phyloP scores from a whole-genome alignment of 2,329 filamentous ascomycete species.

The Neobulgaria alba region DNA sequence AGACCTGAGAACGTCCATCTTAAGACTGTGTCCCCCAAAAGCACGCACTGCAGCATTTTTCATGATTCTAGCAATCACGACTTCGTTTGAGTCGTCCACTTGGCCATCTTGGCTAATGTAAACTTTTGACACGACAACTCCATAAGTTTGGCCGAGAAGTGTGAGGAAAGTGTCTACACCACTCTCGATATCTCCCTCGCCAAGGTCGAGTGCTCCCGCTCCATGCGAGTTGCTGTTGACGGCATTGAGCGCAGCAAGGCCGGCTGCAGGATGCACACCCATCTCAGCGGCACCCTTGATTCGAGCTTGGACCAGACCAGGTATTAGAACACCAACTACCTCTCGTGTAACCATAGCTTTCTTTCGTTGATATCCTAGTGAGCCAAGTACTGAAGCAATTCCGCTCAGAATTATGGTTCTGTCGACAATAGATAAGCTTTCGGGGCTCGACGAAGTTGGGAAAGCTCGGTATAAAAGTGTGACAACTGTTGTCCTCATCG shows the following conservation, averaged over 20 bases:
- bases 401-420: conserved; percentile 73
- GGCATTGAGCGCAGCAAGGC: conserved; percentile 63
- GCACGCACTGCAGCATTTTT: conserved; percentile 48
- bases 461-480: conserved; percentile 60
- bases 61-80: conserved; percentile 48
- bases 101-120: conserved; percentile 4
- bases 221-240: conserved; percentile 41
- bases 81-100: conserved; percentile 41
- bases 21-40: conserved; percentile 73
- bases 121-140: conserved; percentile 38
- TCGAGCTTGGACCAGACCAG: conserved; percentile 79
- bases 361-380: conserved; percentile 74
- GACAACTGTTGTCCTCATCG: conserved; percentile 54
- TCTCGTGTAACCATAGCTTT: conserved; percentile 86
- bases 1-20: conserved; percentile 78
- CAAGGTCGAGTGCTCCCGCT: conserved; percentile 49
- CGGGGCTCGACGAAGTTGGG: conserved; percentile 54
- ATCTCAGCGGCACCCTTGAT: conserved; percentile 93
- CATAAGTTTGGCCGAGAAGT: conserved; percentile 53
- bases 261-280: conserved; percentile 88
- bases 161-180: conserved; percentile 57
- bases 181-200: conserved; percentile 55
- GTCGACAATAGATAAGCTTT: conserved; percentile 64
- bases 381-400: conserved; percentile 76
- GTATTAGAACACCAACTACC: conserved; percentile 72